These are phyloP conservation scores for Myriosclerotinia scirpicola DNA, from an alignment of 2,329 filamentous ascomycete genomes.

Conservation along the genomic window DNA sequence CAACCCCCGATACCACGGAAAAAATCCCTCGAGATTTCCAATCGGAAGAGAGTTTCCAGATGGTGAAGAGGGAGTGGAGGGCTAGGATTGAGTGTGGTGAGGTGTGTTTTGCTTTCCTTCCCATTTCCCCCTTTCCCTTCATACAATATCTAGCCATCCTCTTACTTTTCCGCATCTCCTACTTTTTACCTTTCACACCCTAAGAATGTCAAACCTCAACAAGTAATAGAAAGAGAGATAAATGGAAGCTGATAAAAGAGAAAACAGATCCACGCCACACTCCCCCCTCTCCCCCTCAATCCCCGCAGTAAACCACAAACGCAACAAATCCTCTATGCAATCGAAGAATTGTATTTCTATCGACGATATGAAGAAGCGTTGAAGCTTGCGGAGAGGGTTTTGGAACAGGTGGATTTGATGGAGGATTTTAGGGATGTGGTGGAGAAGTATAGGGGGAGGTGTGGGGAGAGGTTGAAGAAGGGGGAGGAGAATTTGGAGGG, in stretches of 20 bases:
- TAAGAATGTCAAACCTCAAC: not conserved
- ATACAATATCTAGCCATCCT: not conserved
- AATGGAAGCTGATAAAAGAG: not conserved
- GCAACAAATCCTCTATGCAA: slow-evolving; percentile 38
- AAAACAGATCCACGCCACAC: slow-evolving; percentile 34
- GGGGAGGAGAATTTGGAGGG: not conserved
- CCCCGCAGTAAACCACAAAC: slow-evolving; percentile 37
- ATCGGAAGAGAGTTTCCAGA: slow-evolving; percentile 38
- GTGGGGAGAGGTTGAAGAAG: slow-evolving; percentile 23
- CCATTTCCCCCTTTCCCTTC: not conserved
- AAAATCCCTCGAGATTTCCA: slow-evolving; percentile 40
- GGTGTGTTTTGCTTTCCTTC: slow-evolving; percentile 26
- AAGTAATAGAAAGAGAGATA: not conserved
- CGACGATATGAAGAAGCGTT: slow-evolving; percentile 36
- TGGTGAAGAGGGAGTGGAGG: slow-evolving; percentile 32
- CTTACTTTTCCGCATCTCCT: not conserved
- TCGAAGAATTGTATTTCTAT: slow-evolving; percentile 41
- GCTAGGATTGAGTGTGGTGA: slow-evolving; percentile 39
- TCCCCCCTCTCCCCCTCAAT: slow-evolving; percentile 33
- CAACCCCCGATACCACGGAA: not conserved
- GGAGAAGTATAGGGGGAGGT: slow-evolving; percentile 33
- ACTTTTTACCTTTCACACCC: not conserved
- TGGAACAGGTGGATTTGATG: slow-evolving; percentile 31
- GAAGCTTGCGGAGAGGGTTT: slow-evolving; percentile 27
- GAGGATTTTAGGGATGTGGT: slow-evolving; percentile 34